phyloP scores from a whole-genome alignment of 2,329 filamentous ascomycete genomes.

The Cytospora mali region DNA sequence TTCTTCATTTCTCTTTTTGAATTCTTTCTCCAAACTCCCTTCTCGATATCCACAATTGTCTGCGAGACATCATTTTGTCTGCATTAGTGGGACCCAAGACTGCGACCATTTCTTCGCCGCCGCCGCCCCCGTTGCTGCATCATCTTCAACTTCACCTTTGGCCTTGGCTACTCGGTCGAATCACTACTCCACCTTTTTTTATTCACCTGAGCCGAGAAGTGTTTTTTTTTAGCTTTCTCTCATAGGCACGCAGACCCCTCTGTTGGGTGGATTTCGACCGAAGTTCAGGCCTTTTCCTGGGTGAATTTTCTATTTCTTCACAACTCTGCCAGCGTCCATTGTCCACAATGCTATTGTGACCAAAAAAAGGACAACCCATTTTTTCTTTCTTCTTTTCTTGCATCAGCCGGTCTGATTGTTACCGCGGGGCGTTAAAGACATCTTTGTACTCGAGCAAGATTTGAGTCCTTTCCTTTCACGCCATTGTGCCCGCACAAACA shows the following conservation, averaged over 20 bases:
- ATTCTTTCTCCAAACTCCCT: background rate
- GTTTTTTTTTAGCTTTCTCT: background rate
- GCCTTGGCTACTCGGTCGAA: background rate
- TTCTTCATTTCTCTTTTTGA: constrained; percentile 16
- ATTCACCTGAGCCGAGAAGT: background rate
- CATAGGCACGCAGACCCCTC: constrained; percentile 15
- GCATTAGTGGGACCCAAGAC: constrained; percentile 6
- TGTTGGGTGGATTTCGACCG: constrained; percentile 13
- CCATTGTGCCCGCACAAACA: constrained; percentile 18
- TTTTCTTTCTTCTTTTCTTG: constrained; percentile 25
- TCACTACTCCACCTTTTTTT: background rate
- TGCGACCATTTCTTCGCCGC: constrained; percentile 14
- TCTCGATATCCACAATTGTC: constrained; percentile 8
- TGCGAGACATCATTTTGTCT: constrained; percentile 21
- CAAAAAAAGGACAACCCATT: background rate
- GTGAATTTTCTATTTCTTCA: background rate
- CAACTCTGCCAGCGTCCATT: constrained; percentile 3
- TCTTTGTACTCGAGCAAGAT: constrained; percentile 23
- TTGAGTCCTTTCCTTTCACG: constrained; percentile 9
- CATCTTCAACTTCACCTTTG: constrained; percentile 1
- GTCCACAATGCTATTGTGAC: constrained; percentile 29
- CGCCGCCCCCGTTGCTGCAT: constrained; percentile 11
- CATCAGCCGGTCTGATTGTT: constrained; percentile 29
- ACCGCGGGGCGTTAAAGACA: constrained; percentile 25
- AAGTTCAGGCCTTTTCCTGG: constrained; percentile 7